Conservation (phyloP, 2,329 filamentous ascomycete genomes). For the Alternaria longipes region DNA sequence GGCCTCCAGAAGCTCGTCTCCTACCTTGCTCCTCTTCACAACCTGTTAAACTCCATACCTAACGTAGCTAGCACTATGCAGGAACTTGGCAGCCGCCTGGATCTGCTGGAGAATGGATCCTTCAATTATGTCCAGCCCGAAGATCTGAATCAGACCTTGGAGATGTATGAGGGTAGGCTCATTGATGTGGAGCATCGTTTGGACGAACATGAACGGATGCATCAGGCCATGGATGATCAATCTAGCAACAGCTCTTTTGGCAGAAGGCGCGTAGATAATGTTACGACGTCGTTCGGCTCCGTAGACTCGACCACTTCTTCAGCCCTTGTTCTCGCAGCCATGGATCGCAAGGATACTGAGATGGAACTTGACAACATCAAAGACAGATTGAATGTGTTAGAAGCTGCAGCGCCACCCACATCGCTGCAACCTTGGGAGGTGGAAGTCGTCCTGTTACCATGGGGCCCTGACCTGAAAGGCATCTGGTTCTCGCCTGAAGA, state of each 20-base stretch:
- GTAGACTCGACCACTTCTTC: constrained; percentile 51
- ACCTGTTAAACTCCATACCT: constrained; percentile 50
- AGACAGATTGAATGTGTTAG: constrained; percentile 62
- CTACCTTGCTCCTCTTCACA: constrained; percentile 49
- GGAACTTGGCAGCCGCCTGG: constrained; percentile 71
- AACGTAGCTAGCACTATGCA: constrained; percentile 61
- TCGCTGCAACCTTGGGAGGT: constrained; percentile 73
- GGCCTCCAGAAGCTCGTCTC: constrained; percentile 47
- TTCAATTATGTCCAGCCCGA: constrained; percentile 74
- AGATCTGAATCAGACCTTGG: constrained; percentile 73
- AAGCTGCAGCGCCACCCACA: constrained; percentile 68
- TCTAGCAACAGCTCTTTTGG: constrained; percentile 38
- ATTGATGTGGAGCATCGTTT: constrained; percentile 71
- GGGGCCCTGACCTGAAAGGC: constrained; percentile 63
- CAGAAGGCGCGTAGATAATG: constrained; percentile 42
- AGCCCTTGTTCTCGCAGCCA: constrained; percentile 46
- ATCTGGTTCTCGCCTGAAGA: constrained; percentile 61
- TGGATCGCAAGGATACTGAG: constrained; percentile 52
- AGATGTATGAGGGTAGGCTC: constrained; percentile 72
- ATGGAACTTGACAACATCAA: constrained; percentile 60
- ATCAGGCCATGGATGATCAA: constrained; percentile 42
- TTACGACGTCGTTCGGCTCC: constrained; percentile 54
- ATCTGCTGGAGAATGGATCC: constrained; percentile 73
- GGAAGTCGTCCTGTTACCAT: constrained; percentile 79
- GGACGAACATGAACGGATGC: constrained; percentile 52